Evolutionary conservation across 2,329 filamentous ascomycete genomes (phyloP).

Genomic region (Cordyceps militaris): DNA sequence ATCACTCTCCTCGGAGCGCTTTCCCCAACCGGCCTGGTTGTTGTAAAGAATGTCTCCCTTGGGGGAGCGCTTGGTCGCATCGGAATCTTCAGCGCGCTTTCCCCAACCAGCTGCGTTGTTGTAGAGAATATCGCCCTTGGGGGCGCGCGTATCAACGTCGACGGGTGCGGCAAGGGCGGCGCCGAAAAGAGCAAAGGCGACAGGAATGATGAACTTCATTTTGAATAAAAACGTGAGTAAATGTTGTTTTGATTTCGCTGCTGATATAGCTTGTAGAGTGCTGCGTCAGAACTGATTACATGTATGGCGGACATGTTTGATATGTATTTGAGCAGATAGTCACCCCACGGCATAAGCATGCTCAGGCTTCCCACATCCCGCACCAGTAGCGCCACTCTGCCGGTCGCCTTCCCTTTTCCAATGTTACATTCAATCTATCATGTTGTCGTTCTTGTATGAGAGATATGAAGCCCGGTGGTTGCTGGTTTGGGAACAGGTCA

Average conservation of each 20-base stretch:
- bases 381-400: neutral
- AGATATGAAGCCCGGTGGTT: neutral
- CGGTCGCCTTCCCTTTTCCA: neutral
- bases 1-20: constrained; percentile 9
- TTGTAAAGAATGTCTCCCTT: constrained; percentile 14
- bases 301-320: neutral
- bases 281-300: too few relatives aligned
- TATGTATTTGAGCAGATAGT: neutral
- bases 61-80: neutral
- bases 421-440: neutral
- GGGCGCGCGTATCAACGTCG: neutral
- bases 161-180: constrained; percentile 12
- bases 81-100: constrained; percentile 2
- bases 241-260: neutral
- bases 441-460: neutral
- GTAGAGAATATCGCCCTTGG: constrained; percentile 8
- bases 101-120: constrained; percentile 13
- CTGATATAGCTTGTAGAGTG: too few relatives aligned
- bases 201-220: constrained; percentile 12
- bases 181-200: constrained; percentile 12
- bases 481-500: neutral
- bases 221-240: neutral
- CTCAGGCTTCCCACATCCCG: neutral
- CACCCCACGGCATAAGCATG: neutral
- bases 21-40: constrained; percentile 15